These are phyloP conservation scores for Daldinia childiae DNA, from an alignment of 495 filamentous ascomycete genomes.

Conservation along the genomic window DNA sequence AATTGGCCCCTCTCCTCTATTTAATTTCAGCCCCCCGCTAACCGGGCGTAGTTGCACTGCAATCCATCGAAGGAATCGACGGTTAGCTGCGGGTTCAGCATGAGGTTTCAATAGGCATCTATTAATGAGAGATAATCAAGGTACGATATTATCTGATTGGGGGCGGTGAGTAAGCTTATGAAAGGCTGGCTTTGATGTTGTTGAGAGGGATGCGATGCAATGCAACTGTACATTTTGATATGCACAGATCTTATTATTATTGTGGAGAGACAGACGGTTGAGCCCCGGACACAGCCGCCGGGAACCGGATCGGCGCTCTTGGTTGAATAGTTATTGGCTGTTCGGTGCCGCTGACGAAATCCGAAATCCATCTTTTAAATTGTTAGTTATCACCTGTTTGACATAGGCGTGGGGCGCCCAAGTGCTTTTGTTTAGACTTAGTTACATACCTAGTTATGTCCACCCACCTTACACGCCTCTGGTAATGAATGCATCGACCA, in stretches of 20 bases:
- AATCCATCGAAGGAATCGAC: constrained; percentile 13
- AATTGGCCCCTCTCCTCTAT: not conserved
- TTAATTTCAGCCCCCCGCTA: not conserved
- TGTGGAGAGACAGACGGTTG: not conserved
- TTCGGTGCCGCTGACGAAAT: not conserved
- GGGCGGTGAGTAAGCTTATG: constrained; percentile 10
- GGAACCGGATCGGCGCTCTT: not conserved
- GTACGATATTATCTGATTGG: not conserved
- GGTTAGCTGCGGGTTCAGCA: constrained; percentile 18
- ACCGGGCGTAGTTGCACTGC: constrained; percentile 13
- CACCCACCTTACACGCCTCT: too few species aligned
- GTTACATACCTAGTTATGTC: too few species aligned
- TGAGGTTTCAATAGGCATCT: constrained; percentile 5
- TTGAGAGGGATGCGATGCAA: constrained; percentile 4
- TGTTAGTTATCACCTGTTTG: not conserved
- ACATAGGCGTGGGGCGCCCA: not conserved
- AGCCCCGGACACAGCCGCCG: not conserved
- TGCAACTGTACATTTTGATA: not conserved
- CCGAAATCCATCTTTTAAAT: not conserved
- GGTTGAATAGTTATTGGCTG: not conserved
- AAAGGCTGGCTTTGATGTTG: not conserved
- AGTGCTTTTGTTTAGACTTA: too few species aligned
- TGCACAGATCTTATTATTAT: not conserved
- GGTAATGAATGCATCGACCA: too few species aligned
- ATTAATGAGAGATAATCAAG: not conserved